phyloP scores from a whole-genome alignment of 192 early-diverging fungal species.

The Entophlyctis luteolus region DNA sequence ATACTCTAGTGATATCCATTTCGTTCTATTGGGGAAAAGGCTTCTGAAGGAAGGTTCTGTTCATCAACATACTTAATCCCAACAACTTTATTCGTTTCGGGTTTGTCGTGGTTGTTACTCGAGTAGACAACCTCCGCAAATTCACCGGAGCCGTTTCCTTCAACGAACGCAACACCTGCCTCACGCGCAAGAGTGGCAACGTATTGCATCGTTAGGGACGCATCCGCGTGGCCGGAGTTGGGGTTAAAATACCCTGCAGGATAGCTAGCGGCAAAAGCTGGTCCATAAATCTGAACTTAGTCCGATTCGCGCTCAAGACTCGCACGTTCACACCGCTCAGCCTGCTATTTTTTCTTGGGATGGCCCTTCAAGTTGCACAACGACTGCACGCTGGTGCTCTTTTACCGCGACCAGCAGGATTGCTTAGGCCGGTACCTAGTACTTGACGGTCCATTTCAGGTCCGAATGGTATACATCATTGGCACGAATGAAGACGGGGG shows the following conservation, averaged over 20 bases:
- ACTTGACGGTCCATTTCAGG: too few species aligned
- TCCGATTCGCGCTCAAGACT: background rate
- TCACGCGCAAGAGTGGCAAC: constrained; percentile 4
- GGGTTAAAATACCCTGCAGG: constrained; percentile 13
- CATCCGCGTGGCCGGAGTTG: constrained; percentile 2
- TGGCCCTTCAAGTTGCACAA: background rate
- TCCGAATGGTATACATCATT: too few species aligned
- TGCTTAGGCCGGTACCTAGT: too few species aligned
- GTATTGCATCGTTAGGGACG: constrained; percentile 11
- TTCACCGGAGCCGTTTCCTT: background rate
- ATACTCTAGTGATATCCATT: constrained; percentile 32
- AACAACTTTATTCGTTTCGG: background rate
- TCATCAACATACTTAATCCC: constrained; percentile 15
- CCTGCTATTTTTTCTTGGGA: background rate
- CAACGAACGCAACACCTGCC: constrained; percentile 10
- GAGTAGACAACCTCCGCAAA: background rate
- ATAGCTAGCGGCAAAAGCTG: background rate
- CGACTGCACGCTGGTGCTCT: background rate
- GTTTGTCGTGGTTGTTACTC: background rate
- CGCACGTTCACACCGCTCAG: background rate
- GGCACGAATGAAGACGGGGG: too few species aligned
- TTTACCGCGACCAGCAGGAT: too few species aligned
- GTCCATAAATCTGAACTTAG: background rate
- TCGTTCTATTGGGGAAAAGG: constrained; percentile 39
- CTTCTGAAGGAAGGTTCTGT: background rate